A percentile compares a stretch with the other conserved stretches of the same genome.
Evolutionary conservation across 306 rosid species (phyloP).

Genomic region (Pyrus communis): DNA sequence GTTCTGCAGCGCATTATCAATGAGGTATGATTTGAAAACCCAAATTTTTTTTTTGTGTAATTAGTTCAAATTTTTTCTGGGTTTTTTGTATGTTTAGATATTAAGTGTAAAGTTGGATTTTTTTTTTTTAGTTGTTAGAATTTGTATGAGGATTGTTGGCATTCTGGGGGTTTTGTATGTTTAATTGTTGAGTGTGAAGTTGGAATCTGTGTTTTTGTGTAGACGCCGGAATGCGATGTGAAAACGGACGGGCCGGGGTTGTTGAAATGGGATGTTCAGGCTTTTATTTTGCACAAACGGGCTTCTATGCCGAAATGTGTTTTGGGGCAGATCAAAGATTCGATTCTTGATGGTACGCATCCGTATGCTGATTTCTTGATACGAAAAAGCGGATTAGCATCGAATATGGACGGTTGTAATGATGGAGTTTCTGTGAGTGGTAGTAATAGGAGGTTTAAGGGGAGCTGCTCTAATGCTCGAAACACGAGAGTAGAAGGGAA

Average conservation of each 20-base stretch:
- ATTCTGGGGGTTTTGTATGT: background rate
- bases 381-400: slow-evolving; percentile 40
- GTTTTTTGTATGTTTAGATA: background rate
- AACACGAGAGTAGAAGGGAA: slow-evolving; percentile 18
- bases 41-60: background rate
- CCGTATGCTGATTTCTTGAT: slow-evolving; percentile 43
- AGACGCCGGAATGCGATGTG: slow-evolving; percentile 36
- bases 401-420: slow-evolving; percentile 2
- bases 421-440: slow-evolving; percentile 6
- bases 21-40: slow-evolving; percentile 34
- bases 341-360: slow-evolving; percentile 51
- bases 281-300: slow-evolving; percentile 45
- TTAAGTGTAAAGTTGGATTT: slow-evolving; percentile 7
- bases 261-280: slow-evolving; percentile 33
- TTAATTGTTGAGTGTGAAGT: slow-evolving; percentile 8
- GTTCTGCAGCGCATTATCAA: slow-evolving; percentile 36
- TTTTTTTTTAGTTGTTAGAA: background rate
- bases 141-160: no score
- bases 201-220: background rate
- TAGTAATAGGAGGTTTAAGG: slow-evolving; percentile 15
- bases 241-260: slow-evolving; percentile 25
- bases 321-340: slow-evolving; percentile 58
- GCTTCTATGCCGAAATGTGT: slow-evolving; percentile 33
- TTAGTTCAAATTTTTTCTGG: background rate
- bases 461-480: slow-evolving; percentile 18